Evolutionary conservation across 2,329 filamentous ascomycete genomes (phyloP), one percentile per base, ranked within the genome.

Genomic region (Aspergillus phoenicis): DNA sequence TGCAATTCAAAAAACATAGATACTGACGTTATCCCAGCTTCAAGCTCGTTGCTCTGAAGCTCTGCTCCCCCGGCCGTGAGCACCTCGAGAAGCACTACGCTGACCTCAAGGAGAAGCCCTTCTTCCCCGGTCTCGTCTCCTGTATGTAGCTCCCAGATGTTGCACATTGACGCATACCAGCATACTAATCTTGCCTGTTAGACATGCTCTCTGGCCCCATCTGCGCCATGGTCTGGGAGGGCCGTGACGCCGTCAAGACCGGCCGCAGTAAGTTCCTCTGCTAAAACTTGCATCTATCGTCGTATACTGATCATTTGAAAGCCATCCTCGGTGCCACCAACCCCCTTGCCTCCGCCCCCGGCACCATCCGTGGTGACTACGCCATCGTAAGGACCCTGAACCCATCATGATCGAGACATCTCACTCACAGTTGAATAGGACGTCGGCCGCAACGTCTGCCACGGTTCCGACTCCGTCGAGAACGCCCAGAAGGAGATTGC

Each of bases 161-260:
- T 17, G 22, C n/a, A 7, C 36, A 13, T 20, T 7, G 22, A n/a
- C 45, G 6, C 2, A 33, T 30, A 28, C 10, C 38, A 36, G 22
- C 15, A 60, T 58, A 45, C 68, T 74, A 64, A 75, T 56, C 28
- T 24, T 48, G 30, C 47, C 24, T 60, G 28, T 64, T 69, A 96
- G 93, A 98, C 88, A 99, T 98, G 95, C 84, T 88, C 81, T 93
- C 89, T 81, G 95, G 95, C 80, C 95, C 95, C 80, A 94, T 99
- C 85, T 90, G 87, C 86, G 95, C 95, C 85, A 99, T 98, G 94
- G 90, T 99, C 83, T 99, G 95, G 95, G 93, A 99, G 84, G 95
- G 95, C 79, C 91, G 91, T 87, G 93, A 99, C 78, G 95, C 89
- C 82, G 93, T 97, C 87, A 98, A 98, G 91, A 97, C 93, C 73